Evolutionary conservation across 257 asterid genomes (phyloP).

Genomic region (Primulina tabacum): DNA sequence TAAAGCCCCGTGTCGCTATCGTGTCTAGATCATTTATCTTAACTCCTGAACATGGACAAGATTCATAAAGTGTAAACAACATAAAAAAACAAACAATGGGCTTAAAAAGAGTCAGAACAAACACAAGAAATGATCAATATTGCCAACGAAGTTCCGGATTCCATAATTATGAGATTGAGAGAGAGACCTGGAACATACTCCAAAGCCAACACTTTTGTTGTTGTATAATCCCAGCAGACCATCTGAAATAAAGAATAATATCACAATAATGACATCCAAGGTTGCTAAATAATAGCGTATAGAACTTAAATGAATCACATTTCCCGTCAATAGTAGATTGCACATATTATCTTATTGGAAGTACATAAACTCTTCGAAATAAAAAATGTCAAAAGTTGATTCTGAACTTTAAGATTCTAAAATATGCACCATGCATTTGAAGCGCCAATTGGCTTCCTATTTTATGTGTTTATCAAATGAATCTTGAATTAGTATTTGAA

Average conservation of each 20-base stretch:
- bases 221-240: conserved; percentile 93
- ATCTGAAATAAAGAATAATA: conserved; percentile 42
- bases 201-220: conserved; percentile 77
- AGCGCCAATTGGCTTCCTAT: no score
- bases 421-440: no score
- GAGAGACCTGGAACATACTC: conserved; percentile 88
- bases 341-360: no score
- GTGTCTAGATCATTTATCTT: conserved; percentile 75
- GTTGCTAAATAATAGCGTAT: background rate
- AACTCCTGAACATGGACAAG: conserved; percentile 49
- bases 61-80: conserved; percentile 15
- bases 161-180: conserved; percentile 9
- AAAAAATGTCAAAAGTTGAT: no score
- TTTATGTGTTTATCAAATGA: no score
- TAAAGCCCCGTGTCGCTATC: conserved; percentile 67
- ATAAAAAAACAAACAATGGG: background rate
- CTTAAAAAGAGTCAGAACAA: background rate
- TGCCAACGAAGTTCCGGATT: background rate
- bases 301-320: conserved; percentile 7
- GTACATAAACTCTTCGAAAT: no score
- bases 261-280: conserved; percentile 12
- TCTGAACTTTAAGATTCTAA: no score
- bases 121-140: background rate
- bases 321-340: no score
- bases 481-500: background rate